These are phyloP conservation scores for Periconia digitata DNA, from an alignment of 2,329 filamentous ascomycete genomes.

Conservation along the genomic window DNA sequence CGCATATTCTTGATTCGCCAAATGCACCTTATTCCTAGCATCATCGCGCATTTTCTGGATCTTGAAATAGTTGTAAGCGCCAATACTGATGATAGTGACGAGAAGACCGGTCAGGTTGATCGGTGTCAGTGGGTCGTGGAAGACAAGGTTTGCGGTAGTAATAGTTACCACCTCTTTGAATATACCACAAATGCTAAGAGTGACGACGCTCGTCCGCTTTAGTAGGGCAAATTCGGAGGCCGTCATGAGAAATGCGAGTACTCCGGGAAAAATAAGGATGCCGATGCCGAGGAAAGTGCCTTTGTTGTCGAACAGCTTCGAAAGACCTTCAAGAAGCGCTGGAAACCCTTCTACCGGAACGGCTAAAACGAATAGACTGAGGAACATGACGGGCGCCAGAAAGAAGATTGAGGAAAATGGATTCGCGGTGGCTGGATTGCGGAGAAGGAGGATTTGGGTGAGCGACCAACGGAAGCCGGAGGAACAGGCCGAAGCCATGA, in stretches of 20 bases:
- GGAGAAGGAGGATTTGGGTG: conserved; percentile 92
- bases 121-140: conserved; percentile 81
- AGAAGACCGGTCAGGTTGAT: conserved; percentile 86
- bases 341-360: conserved; percentile 80
- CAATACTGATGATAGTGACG: conserved; percentile 87
- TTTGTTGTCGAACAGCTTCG: conserved; percentile 64
- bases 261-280: conserved; percentile 85
- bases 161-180: conserved; percentile 99
- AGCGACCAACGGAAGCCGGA: conserved; percentile 97
- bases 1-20: conserved; percentile 42
- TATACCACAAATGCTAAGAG: conserved; percentile 92
- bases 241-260: conserved; percentile 95
- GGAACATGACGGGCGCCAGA: conserved; percentile 95
- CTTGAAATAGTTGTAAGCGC: conserved; percentile 92
- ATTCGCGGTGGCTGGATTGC: conserved; percentile 92
- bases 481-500: conserved; percentile 92
- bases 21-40: conserved; percentile 56
- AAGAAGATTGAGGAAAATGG: conserved; percentile 97
- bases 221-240: conserved; percentile 92
- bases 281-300: conserved; percentile 67
- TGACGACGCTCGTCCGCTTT: conserved; percentile 93
- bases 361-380: conserved; percentile 76
- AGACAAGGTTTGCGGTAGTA: conserved; percentile 80
- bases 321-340: conserved; percentile 67
- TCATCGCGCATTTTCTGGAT: conserved; percentile 84